Base-by-base conservation (phyloP, 2,329 filamentous ascomycete species). In the Aspergillus tanneri region DNA sequence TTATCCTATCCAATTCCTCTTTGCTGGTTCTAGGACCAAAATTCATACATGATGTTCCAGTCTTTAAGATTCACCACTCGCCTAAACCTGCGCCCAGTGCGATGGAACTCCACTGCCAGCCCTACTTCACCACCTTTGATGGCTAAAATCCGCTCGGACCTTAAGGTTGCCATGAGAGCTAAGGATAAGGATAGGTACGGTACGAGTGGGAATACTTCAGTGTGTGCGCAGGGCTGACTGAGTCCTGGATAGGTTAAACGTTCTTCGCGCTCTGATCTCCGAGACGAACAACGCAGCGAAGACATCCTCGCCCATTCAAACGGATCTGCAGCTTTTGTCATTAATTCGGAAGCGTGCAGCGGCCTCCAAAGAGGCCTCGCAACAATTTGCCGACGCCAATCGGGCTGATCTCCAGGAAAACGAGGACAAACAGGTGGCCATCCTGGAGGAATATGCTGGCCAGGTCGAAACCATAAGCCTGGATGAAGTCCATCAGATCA, bases 231-330 rank as follows among this genome's bases (percentile, higher is more conserved):
- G 4, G 16, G 4, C 21, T 46, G 12, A 43, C 25, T 23, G 42
- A 18, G 14, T 21, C 6, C 8, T 18, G 11, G 10, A 40, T 7
- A 76, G 75, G 54, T 61, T 77, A 22, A 74, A 75, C 55, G 75
- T 77, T 28, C 64, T 78, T 14, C 73, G 75, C 27, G 69, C 71
- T 37, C 61, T 77, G 49, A 75, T 78, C 45, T 71, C 75, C 40
- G 75, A 78, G 53, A 71, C 70, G 55, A 77, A 75, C 59, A 76
- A 77, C 54, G 67, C 72, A n/a, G 65, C 69, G 43, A 77, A 76
- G 63, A 71, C 72, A 16, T 54, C 72, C 3, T 66, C 64, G 12
- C 74, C 75, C 9, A 71, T 77, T 18, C 65, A 68, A 47, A 75
- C 73, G 21, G 74, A 78, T 48, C 59, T 75, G 12, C 72, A 76